phyloP scores from a whole-genome alignment of 768 basidiomycete genomes.

The Suillus clintonianus region DNA sequence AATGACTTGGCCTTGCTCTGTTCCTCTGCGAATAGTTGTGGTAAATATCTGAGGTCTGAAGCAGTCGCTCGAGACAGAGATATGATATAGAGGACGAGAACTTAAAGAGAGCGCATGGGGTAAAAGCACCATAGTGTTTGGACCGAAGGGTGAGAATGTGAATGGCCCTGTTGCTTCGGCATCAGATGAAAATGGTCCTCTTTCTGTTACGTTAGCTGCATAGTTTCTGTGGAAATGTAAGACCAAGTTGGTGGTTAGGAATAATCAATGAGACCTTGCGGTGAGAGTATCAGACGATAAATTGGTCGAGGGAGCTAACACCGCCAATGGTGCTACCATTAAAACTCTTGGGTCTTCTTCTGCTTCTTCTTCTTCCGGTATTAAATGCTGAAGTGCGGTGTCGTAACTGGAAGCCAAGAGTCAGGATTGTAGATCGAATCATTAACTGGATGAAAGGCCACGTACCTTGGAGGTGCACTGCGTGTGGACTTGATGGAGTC shows the following conservation, averaged over 20 bases:
- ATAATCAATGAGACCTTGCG: background rate
- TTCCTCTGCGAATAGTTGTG: conserved; percentile 1
- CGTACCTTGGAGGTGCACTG: background rate
- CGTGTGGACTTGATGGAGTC: background rate
- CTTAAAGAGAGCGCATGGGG: conserved; percentile 6
- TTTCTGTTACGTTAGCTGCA: no score
- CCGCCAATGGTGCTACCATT: background rate
- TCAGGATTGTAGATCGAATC: background rate
- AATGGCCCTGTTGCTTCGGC: conserved; percentile 1
- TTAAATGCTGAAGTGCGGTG: background rate
- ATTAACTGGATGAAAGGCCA: background rate
- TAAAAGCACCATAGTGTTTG: conserved; percentile 13
- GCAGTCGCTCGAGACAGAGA: conserved; percentile 4
- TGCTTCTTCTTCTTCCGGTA: background rate
- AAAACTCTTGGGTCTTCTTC: background rate
- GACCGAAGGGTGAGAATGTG: conserved; percentile 8
- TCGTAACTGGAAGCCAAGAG: background rate
- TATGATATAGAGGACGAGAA: conserved; percentile 9
- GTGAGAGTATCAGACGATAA: background rate
- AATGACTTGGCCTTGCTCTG: background rate
- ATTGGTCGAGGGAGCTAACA: background rate
- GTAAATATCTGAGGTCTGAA: conserved; percentile 2
- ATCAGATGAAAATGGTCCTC: no score
- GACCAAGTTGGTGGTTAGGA: background rate
- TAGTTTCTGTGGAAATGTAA: background rate